Conservation (phyloP, 225 moss, liverwort and hornwort genomes). For the Sphagnum contortum region DNA sequence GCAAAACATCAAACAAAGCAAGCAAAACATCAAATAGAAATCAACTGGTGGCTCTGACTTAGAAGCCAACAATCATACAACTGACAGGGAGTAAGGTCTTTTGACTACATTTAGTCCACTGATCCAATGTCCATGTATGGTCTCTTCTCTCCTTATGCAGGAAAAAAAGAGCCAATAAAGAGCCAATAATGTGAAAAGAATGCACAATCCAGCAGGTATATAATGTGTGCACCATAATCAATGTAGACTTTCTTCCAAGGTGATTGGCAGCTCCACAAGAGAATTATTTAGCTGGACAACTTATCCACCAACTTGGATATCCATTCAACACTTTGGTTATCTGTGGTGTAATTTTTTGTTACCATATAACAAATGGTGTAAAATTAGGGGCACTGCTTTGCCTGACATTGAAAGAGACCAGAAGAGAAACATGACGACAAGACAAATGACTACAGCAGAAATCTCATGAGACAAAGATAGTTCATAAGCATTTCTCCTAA, state of each 20-base stretch:
- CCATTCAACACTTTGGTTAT: conserved; percentile 53
- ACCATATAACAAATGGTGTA: neutral
- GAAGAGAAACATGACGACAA: neutral
- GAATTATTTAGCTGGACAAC: conserved; percentile 37
- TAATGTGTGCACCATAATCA: conserved; percentile 5
- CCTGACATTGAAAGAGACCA: neutral
- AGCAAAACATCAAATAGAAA: too few species aligned
- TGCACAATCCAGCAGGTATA: too few species aligned
- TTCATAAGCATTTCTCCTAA: conserved; percentile 44
- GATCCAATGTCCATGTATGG: too few species aligned
- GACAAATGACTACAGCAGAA: too few species aligned
- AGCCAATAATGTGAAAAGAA: too few species aligned
- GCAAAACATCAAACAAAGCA: too few species aligned
- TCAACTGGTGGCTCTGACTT: too few species aligned
- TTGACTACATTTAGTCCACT: too few species aligned
- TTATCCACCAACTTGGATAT: conserved; percentile 48
- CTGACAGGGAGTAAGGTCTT: too few species aligned
- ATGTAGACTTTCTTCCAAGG: conserved; percentile 49
- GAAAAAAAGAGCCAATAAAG: too few species aligned
- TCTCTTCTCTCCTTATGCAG: too few species aligned
- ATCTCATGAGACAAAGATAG: neutral
- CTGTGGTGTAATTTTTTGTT: conserved; percentile 51
- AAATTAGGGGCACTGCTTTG: conserved; percentile 3
- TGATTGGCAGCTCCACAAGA: conserved; percentile 40
- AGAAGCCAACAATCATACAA: too few species aligned